Percentiles rank a stretch among this genome's conserved stretches.
phyloP scores from a whole-genome alignment of 805 yeast genomes.

The Barnettozyma sp. region DNA sequence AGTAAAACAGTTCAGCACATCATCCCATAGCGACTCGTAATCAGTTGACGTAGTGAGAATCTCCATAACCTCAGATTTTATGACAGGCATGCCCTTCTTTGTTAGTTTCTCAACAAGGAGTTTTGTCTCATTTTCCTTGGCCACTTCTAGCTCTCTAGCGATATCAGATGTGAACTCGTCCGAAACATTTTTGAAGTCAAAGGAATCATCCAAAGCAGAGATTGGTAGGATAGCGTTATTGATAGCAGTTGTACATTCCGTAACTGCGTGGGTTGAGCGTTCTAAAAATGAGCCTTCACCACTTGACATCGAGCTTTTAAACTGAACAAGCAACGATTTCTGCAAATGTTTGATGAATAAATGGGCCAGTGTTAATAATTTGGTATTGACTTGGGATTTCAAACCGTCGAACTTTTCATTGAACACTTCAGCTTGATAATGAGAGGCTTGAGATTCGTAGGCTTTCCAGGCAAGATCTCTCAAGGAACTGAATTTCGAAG shows the following conservation, averaged over 20 bases:
- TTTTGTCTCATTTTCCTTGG: conserved; percentile 22
- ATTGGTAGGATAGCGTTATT: conserved; percentile 15
- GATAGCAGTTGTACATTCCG: conserved; percentile 17
- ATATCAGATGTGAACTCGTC: conserved; percentile 25
- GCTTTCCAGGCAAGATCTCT: conserved; percentile 39
- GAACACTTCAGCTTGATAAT: conserved; percentile 65
- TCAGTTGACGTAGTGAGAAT: conserved; percentile 41
- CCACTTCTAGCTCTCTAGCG: conserved; percentile 23
- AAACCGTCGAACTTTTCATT: conserved; percentile 50
- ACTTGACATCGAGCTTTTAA: conserved; percentile 23
- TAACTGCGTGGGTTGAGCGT: conserved; percentile 29
- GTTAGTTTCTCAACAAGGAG: conserved; percentile 34
- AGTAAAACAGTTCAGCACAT: conserved; percentile 39
- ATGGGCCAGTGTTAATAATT: conserved; percentile 38
- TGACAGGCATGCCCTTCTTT: conserved; percentile 39
- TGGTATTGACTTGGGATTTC: conserved; percentile 38
- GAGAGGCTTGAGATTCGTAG: conserved; percentile 69
- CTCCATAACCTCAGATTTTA: conserved; percentile 46
- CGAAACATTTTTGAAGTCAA: conserved; percentile 29
- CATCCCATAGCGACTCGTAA: conserved; percentile 52
- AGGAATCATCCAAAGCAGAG: conserved; percentile 17
- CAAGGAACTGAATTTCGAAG: conserved; percentile 36
- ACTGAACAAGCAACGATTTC: conserved; percentile 26
- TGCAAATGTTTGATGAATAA: conserved; percentile 34
- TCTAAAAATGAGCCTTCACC: conserved; percentile 26